Evolutionary conservation across 371 early-diverging fungal species (phyloP).

Genomic region (Actinomortierella ambigua): DNA sequence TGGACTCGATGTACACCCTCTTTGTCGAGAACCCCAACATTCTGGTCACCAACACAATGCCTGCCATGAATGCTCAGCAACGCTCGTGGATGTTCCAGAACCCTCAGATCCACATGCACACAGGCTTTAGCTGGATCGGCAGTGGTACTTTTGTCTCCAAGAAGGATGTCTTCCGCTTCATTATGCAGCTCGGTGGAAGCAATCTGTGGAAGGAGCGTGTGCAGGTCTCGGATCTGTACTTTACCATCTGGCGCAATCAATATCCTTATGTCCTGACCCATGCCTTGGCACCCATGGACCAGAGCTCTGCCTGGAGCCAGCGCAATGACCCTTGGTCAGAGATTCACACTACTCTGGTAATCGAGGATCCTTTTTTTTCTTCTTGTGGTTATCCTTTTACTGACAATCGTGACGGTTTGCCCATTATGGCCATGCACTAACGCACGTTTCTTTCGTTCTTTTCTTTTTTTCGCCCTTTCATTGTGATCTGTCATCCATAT

Average conservation of each 20-base stretch:
- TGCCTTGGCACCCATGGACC: slow-evolving; percentile 52
- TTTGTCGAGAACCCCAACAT: slow-evolving; percentile 56
- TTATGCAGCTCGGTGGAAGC: slow-evolving; percentile 63
- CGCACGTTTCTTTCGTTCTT: background rate
- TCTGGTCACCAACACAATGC: slow-evolving; percentile 61
- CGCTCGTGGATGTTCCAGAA: slow-evolving; percentile 62
- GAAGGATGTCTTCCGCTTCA: slow-evolving; percentile 53
- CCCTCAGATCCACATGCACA: slow-evolving; percentile 51
- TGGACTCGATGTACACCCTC: slow-evolving; percentile 64
- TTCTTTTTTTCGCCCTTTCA: background rate
- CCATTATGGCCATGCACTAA: too few relatives aligned
- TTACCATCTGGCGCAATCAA: slow-evolving; percentile 68
- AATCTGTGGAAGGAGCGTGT: slow-evolving; percentile 58
- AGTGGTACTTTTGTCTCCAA: slow-evolving; percentile 62
- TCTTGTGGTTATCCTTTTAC: background rate
- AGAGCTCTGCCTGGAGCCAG: slow-evolving; percentile 51
- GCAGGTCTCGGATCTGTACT: slow-evolving; percentile 60
- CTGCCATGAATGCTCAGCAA: slow-evolving; percentile 57
- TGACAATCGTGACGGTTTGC: background rate
- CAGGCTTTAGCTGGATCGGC: slow-evolving; percentile 65
- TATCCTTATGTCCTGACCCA: slow-evolving; percentile 64
- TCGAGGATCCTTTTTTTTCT: background rate
- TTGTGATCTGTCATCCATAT: background rate
- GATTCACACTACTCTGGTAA: background rate
- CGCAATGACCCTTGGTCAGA: slow-evolving; percentile 48